Percentiles rank a stretch among this genome's conserved stretches.
Evolutionary conservation across 805 yeast genomes (phyloP).

Genomic region (Candida adriatica): DNA sequence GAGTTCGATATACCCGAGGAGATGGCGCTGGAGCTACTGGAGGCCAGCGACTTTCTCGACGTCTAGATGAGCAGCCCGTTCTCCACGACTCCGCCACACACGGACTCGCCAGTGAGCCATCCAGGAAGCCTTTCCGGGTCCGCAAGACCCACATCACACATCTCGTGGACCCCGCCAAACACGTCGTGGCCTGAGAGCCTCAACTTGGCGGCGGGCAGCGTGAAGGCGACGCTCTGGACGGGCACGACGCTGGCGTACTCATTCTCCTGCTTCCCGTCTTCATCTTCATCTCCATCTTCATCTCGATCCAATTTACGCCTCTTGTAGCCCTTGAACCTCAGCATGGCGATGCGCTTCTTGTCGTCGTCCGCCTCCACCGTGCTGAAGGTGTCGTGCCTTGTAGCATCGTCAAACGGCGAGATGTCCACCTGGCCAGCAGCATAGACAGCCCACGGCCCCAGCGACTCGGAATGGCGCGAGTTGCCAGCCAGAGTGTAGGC

Average conservation of each 20-base stretch:
- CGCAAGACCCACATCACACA: conserved; percentile 42
- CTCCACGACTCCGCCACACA: conserved; percentile 40
- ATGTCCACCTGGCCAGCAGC: conserved; percentile 63
- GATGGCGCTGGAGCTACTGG: conserved; percentile 82
- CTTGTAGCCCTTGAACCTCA: conserved; percentile 42
- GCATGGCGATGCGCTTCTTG: conserved; percentile 38
- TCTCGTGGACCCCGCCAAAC: conserved; percentile 71
- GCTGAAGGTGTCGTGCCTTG: conserved; percentile 33
- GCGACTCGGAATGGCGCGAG: conserved; percentile 52
- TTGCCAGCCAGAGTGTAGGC: conserved; percentile 49
- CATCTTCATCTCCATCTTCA: conserved; percentile 16
- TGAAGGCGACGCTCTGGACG: conserved; percentile 43
- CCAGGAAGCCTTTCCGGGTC: conserved; percentile 57
- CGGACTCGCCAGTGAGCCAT: conserved; percentile 78
- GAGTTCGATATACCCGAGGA: conserved; percentile 92
- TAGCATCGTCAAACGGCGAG: conserved; percentile 47
- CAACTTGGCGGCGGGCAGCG: conserved; percentile 25
- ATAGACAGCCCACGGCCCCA: conserved; percentile 70
- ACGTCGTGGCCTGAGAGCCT: conserved; percentile 59
- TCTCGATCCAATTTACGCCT: conserved; percentile 14
- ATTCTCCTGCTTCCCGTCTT: conserved; percentile 18
- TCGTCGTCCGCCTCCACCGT: conserved; percentile 6
- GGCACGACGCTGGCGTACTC: conserved; percentile 53
- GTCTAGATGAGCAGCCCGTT: conserved; percentile 29
- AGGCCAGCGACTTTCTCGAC: conserved; percentile 88